Evolutionary conservation across 1,139 yeast species (phyloP), one percentile per base, ranked within the genome.

Genomic region (Blastobotrys buckinghamii): DNA sequence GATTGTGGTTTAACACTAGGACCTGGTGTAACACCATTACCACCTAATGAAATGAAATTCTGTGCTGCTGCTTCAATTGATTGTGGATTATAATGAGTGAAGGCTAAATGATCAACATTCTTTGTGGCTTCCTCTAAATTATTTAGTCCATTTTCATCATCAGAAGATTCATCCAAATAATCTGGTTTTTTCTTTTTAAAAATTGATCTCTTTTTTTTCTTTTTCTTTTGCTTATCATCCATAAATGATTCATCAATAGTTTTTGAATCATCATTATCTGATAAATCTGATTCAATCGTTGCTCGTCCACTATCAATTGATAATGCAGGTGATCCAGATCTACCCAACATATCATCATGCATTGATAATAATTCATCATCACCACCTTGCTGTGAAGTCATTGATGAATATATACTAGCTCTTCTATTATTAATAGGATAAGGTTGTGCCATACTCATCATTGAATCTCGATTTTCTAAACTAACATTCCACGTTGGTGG

Each of bases 11-110:
- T 58, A 4, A 57, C 56, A 2, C 53, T 55, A 9, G 51, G 54
- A 16, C 49, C 44, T 19, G 59, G 55, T 3, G 42, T 40, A 17
- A 56, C 41, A 3, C 51, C 52, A 19, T 45, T 43, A 33, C 49
- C 42, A 37, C 55, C 56, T 15, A 49, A 22, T 22, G 39, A 22
- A 13, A 45, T 22, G 26, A 42, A 39, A 26, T 30, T 34, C 33
- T 41, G 24, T 1, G 47, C 52, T 7, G 37, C 22, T n/a, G 42
- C 56, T 33, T 49, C 55, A 12, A 65, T 53, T 1, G 55, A 51
- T 20, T 59, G 62, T 1, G 64, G 62, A 41, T 63, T 61, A 44
- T 59, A 62, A 15, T 58, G 51, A 1, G 63, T 56, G 46, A 65
- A 65, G 2, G 67, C 69, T 39, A 62, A 42, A 43, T 61, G 59